Conservation (phyloP, 257 asterid species). For the Nicotiana undulata region DNA sequence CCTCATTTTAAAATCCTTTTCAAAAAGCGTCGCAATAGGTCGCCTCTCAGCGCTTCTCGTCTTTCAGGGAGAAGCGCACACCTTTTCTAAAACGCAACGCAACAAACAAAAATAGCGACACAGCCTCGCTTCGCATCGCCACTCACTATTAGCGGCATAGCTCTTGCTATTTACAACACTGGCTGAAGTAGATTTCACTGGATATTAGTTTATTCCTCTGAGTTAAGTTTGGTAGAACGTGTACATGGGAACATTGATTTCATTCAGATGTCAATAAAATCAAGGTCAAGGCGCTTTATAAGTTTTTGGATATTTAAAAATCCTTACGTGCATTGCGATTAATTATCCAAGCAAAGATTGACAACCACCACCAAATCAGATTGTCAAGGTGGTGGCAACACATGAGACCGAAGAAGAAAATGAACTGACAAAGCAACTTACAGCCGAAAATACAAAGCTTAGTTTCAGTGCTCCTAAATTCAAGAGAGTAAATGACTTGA, state of each 20-base stretch:
- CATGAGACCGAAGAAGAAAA: neutral
- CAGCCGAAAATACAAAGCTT: neutral
- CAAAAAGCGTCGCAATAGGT: no score
- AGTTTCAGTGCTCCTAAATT: neutral
- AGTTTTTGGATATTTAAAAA: neutral
- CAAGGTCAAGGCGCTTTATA: neutral
- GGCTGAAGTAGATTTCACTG: neutral
- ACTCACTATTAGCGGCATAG: no score
- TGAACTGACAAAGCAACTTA: neutral
- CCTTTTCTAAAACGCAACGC: no score
- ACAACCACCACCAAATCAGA: neutral
- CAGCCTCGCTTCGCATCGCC: no score
- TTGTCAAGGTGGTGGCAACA: neutral
- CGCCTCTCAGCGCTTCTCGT: no score
- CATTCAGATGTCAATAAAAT: neutral
- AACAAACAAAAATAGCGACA: no score
- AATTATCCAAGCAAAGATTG: neutral
- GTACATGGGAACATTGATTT: neutral
- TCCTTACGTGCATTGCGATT: neutral
- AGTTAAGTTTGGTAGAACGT: neutral
- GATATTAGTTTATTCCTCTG: neutral
- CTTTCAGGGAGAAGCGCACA: no score
- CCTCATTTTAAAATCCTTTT: no score
- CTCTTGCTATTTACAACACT: no score
- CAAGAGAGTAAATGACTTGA: neutral